These are phyloP conservation scores for Wickerhamiella sorbophila DNA, from an alignment of 805 yeast species.

Conservation along the genomic window DNA sequence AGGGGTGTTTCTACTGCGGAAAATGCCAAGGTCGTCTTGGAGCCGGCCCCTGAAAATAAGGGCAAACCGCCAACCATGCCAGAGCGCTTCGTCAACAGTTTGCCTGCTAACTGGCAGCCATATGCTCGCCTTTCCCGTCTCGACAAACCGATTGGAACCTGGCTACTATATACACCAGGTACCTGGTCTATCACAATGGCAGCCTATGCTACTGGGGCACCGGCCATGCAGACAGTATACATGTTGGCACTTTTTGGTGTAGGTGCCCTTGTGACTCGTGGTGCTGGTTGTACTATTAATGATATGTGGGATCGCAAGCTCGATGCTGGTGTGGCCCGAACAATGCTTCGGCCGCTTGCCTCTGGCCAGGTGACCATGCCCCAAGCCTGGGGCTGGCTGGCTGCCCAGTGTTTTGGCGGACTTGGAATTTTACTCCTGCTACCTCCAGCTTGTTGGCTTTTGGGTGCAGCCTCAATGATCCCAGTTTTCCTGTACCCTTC, in stretches of 20 bases:
- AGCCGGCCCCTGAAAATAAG: constrained; percentile 8
- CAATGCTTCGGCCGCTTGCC: constrained; percentile 85
- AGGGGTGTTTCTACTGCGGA: background rate
- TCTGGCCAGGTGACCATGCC: constrained; percentile 60
- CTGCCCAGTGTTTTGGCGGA: constrained; percentile 62
- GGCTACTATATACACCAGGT: constrained; percentile 69
- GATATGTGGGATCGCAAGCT: constrained; percentile 74
- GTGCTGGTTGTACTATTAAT: constrained; percentile 94
- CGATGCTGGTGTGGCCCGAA: constrained; percentile 76
- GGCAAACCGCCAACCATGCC: constrained; percentile 20
- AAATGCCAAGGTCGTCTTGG: too few relatives aligned
- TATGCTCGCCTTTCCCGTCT: constrained; percentile 84
- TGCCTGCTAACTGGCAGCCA: constrained; percentile 70
- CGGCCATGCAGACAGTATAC: constrained; percentile 44
- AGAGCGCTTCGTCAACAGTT: constrained; percentile 21
- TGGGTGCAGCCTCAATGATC: constrained; percentile 70
- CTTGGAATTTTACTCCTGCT: constrained; percentile 53
- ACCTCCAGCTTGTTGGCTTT: constrained; percentile 66
- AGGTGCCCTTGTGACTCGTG: constrained; percentile 87
- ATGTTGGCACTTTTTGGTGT: constrained; percentile 60
- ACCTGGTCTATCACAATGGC: constrained; percentile 92
- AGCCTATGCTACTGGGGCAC: constrained; percentile 52
- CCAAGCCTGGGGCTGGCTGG: constrained; percentile 58
- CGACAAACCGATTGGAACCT: constrained; percentile 94
- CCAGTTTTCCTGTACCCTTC: constrained; percentile 80